A percentile compares a stretch with the other conserved stretches of the same genome.
These are phyloP conservation scores for Penicillium steckii DNA, from an alignment of 495 filamentous ascomycete species.

Conservation along the genomic window DNA sequence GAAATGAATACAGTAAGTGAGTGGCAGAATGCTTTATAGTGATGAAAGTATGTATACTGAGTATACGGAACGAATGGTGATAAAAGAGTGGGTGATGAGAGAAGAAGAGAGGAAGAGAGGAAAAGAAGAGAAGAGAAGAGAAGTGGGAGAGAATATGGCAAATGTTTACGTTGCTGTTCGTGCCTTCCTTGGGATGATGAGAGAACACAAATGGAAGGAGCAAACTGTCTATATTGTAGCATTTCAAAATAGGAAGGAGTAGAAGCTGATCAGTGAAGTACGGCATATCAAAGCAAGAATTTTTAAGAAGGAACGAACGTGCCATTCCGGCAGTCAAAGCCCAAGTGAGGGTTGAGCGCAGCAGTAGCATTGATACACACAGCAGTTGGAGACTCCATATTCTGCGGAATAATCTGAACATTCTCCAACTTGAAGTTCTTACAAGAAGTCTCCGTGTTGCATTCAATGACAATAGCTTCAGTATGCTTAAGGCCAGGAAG, in stretches of 20 bases:
- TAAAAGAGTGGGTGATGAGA: slow-evolving; percentile 10
- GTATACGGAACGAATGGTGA: background rate
- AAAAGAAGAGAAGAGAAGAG: slow-evolving; percentile 3
- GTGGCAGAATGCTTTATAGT: too few species aligned
- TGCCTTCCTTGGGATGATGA: background rate
- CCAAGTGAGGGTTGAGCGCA: slow-evolving; percentile 32
- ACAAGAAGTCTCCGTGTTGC: slow-evolving; percentile 36
- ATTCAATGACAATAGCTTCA: slow-evolving; percentile 37
- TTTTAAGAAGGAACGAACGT: slow-evolving; percentile 22
- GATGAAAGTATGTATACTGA: too few species aligned
- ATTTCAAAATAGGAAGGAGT: too few species aligned
- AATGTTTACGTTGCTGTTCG: slow-evolving; percentile 2
- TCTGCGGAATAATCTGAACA: slow-evolving; percentile 37
- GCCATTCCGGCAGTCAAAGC: slow-evolving; percentile 36
- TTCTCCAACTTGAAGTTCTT: slow-evolving; percentile 29
- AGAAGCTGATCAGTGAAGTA: too few species aligned
- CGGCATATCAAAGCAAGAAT: background rate
- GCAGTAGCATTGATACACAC: slow-evolving; percentile 38
- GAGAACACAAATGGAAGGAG: background rate
- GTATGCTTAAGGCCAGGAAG: slow-evolving; percentile 36
- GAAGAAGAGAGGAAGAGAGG: slow-evolving; percentile 2
- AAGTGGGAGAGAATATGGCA: background rate
- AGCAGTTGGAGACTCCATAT: slow-evolving; percentile 20
- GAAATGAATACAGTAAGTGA: background rate
- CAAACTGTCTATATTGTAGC: background rate